Conservation (phyloP, 2,329 filamentous ascomycete genomes). For the Colletotrichum camelliae region DNA sequence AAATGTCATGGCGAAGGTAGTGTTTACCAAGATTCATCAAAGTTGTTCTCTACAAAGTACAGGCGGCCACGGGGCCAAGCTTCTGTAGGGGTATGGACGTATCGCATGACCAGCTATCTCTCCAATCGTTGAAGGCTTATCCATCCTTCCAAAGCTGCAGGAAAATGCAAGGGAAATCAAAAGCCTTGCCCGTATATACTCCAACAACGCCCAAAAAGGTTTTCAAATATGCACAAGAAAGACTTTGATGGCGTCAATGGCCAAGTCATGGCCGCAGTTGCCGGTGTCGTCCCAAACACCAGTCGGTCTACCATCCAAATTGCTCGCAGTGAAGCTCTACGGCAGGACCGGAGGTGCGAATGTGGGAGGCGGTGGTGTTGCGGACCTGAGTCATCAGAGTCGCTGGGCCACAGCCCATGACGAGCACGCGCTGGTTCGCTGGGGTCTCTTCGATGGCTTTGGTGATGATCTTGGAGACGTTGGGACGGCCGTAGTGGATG, state of each 20-base stretch:
- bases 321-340: conserved; percentile 55
- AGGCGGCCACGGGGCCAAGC: neutral
- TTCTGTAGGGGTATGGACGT: conserved; percentile 10
- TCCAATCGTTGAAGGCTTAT: neutral
- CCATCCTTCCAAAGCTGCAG: neutral
- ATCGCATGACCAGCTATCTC: neutral
- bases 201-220: neutral
- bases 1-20: neutral
- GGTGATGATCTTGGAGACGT: conserved; percentile 40
- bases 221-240: conserved; percentile 5
- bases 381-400: conserved; percentile 47
- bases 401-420: conserved; percentile 53
- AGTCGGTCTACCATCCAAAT: conserved; percentile 44
- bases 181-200: conserved; percentile 5
- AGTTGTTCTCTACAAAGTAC: neutral
- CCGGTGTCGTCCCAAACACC: neutral
- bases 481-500: conserved; percentile 39
- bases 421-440: conserved; percentile 38
- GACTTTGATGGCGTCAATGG: neutral
- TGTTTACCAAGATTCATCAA: neutral
- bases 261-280: neutral
- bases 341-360: conserved; percentile 44
- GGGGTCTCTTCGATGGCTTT: conserved; percentile 31
- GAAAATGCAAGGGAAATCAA: neutral
- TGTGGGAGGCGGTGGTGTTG: conserved; percentile 43